A percentile compares a stretch with the other conserved stretches of the same genome.
These are phyloP conservation scores for Coniochaeta hoffmannii DNA, from an alignment of 2,329 filamentous ascomycete genomes.

Conservation along the genomic window DNA sequence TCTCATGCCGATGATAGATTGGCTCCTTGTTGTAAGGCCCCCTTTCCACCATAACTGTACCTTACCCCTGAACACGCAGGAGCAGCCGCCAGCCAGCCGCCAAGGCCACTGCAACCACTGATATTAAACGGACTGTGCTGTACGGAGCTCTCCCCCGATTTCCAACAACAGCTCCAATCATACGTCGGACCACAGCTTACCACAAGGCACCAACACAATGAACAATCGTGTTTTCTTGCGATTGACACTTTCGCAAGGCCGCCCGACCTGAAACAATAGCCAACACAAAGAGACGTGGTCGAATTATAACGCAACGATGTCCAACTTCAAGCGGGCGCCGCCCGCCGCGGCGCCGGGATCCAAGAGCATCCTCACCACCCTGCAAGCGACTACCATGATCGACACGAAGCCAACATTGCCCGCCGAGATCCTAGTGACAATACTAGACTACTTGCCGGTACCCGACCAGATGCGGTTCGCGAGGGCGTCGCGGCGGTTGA, in stretches of 20 bases:
- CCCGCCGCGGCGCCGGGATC: constrained; percentile 29
- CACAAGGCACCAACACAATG: neutral
- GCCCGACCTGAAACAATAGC: neutral
- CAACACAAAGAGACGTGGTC: too few relatives aligned
- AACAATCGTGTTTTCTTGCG: neutral
- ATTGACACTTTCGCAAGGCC: neutral
- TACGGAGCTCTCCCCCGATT: neutral
- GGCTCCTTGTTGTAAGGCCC: too few relatives aligned
- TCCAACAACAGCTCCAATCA: neutral
- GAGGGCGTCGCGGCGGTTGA: constrained; percentile 74
- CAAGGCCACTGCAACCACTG: neutral
- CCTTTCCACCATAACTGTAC: too few relatives aligned
- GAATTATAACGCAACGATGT: constrained; percentile 23
- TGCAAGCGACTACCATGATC: constrained; percentile 75
- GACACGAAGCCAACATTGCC: constrained; percentile 72
- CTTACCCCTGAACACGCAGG: neutral
- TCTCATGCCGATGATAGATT: too few relatives aligned
- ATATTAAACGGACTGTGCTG: neutral
- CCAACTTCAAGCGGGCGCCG: constrained; percentile 32
- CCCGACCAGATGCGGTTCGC: constrained; percentile 81
- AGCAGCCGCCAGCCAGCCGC: neutral
- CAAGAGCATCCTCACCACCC: constrained; percentile 61
- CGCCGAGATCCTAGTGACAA: constrained; percentile 75
- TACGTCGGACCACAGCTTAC: neutral
- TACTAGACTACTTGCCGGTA: constrained; percentile 84